These are phyloP conservation scores for Eucommia ulmoides DNA, from an alignment of 257 asterid genomes.

Conservation along the genomic window DNA sequence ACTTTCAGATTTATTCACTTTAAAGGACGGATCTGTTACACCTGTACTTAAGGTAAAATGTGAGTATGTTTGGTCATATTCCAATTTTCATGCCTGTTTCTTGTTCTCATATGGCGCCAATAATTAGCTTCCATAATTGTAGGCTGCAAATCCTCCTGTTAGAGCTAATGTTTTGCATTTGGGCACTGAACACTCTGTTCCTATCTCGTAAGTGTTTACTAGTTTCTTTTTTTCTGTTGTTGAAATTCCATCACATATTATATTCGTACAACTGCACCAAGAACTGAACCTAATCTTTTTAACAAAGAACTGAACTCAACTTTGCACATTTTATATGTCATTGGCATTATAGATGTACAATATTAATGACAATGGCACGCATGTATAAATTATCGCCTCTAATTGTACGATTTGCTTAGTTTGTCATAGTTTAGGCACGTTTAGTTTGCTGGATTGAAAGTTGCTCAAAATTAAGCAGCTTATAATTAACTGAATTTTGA, in stretches of 20 bases:
- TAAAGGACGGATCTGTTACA: slow-evolving; percentile 47
- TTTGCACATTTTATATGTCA: not conserved
- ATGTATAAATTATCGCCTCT: too few relatives aligned
- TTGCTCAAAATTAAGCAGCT: too few relatives aligned
- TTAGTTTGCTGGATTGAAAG: too few relatives aligned
- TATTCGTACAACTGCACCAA: too few relatives aligned
- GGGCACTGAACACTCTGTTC: slow-evolving; percentile 51
- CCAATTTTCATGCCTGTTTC: slow-evolving; percentile 2
- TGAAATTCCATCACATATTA: too few relatives aligned
- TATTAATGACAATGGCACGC: not conserved
- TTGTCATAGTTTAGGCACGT: too few relatives aligned
- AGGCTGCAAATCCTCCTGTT: slow-evolving; percentile 87
- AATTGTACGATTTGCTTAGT: too few relatives aligned
- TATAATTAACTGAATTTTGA: too few relatives aligned
- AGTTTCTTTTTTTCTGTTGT: slow-evolving; percentile 1
- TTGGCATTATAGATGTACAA: not conserved
- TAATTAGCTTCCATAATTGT: slow-evolving; percentile 10
- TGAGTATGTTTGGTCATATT: not conserved
- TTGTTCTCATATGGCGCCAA: slow-evolving; percentile 4
- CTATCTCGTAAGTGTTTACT: slow-evolving; percentile 57
- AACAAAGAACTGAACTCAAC: not conserved
- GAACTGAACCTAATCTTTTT: too few relatives aligned
- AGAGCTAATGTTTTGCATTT: slow-evolving; percentile 81
- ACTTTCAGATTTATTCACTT: slow-evolving; percentile 63
- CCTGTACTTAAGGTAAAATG: slow-evolving; percentile 60